phyloP scores from a whole-genome alignment of 768 basidiomycete species.

The Asterophora parasitica region DNA sequence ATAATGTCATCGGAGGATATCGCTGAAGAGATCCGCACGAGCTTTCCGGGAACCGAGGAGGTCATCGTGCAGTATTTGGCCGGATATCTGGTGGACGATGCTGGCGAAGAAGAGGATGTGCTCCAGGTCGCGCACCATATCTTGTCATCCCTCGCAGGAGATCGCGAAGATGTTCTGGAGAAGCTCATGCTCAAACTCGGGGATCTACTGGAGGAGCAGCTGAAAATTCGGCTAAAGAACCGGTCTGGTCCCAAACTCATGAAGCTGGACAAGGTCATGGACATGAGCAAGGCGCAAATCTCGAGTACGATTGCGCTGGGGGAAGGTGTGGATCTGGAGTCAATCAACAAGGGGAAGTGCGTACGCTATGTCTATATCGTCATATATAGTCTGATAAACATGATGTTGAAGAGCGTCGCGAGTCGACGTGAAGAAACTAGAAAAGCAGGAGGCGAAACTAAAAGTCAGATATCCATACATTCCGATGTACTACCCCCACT shows the following conservation, averaged over 20 bases:
- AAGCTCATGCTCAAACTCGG: conserved; percentile 63
- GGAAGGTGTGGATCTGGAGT: conserved; percentile 85
- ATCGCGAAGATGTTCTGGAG: conserved; percentile 52
- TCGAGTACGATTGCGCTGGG: conserved; percentile 75
- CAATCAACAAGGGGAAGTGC: conserved; percentile 92
- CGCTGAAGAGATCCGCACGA: conserved; percentile 69
- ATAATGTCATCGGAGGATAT: conserved; percentile 70
- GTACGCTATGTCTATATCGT: conserved; percentile 14
- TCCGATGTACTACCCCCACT: not conserved
- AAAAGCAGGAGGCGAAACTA: conserved; percentile 96
- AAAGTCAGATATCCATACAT: conserved; percentile 41
- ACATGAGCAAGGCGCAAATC: conserved; percentile 79
- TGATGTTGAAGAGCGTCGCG: conserved; percentile 63
- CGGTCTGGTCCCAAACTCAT: conserved; percentile 61
- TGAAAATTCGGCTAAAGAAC: conserved; percentile 52
- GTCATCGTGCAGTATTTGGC: conserved; percentile 81
- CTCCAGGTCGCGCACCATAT: conserved; percentile 72
- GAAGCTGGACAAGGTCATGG: conserved; percentile 82
- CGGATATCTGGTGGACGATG: conserved; percentile 87
- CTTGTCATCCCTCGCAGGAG: conserved; percentile 71
- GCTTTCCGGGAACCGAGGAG: conserved; percentile 76
- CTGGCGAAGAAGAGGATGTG: conserved; percentile 83
- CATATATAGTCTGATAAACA: conserved; percentile 14
- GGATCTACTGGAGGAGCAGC: conserved; percentile 60
- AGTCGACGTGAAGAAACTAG: conserved; percentile 92